phyloP scores from a whole-genome alignment of 2,329 filamentous ascomycete genomes.

The Penicillium hordei region DNA sequence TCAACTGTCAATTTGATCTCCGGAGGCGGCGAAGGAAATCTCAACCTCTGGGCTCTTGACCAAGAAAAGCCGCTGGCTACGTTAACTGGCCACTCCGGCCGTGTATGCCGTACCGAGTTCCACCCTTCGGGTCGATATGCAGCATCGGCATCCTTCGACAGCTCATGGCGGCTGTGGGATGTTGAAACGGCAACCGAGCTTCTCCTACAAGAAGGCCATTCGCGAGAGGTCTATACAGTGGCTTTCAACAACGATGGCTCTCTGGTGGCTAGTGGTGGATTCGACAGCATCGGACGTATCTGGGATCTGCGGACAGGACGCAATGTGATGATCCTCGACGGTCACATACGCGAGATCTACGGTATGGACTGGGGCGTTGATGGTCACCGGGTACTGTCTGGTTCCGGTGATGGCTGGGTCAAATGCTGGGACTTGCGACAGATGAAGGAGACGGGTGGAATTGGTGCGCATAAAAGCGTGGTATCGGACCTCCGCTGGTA shows the following conservation, averaged over 20 bases:
- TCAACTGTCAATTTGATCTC: slow-evolving; percentile 82
- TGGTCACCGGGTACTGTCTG: slow-evolving; percentile 87
- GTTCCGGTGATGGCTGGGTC: slow-evolving; percentile 89
- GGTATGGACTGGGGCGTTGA: slow-evolving; percentile 90
- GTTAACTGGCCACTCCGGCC: slow-evolving; percentile 76
- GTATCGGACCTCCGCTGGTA: slow-evolving; percentile 94
- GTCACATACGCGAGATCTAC: slow-evolving; percentile 90
- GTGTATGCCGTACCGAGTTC: slow-evolving; percentile 90
- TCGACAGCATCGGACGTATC: slow-evolving; percentile 90
- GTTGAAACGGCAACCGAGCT: slow-evolving; percentile 81
- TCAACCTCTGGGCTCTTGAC: slow-evolving; percentile 87
- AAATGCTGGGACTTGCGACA: slow-evolving; percentile 98
- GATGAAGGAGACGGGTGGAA: slow-evolving; percentile 76
- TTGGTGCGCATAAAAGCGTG: slow-evolving; percentile 87
- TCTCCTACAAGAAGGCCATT: slow-evolving; percentile 89
- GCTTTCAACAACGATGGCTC: slow-evolving; percentile 91
- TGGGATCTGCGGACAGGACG: slow-evolving; percentile 93
- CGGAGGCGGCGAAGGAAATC: slow-evolving; percentile 80
- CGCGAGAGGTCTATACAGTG: slow-evolving; percentile 85
- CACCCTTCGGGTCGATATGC: slow-evolving; percentile 88
- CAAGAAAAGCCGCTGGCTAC: slow-evolving; percentile 83
- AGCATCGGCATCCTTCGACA: slow-evolving; percentile 92
- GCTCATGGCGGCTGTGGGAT: slow-evolving; percentile 96
- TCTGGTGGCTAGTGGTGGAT: slow-evolving; percentile 82
- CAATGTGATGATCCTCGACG: slow-evolving; percentile 93